A percentile compares a stretch with the other conserved stretches of the same genome.
Conservation (phyloP, 805 yeast species). For the Lipomyces sp. region DNA sequence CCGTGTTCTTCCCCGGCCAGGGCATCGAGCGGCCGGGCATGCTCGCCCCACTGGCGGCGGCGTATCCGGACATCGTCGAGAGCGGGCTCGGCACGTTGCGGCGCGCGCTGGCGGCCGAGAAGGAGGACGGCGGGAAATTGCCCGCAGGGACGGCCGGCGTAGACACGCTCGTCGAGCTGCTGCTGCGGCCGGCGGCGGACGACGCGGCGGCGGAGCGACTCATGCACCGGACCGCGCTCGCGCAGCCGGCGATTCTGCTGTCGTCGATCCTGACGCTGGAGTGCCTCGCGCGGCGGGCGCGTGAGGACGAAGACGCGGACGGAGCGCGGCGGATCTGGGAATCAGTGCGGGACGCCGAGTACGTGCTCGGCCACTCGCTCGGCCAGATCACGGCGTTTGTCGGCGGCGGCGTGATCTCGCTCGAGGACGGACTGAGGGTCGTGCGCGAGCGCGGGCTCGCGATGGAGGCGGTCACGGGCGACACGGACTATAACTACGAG, state of each 20-base stretch:
- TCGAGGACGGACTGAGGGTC: slow-evolving; percentile 16
- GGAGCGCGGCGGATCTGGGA: not conserved
- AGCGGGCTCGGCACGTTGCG: slow-evolving; percentile 1
- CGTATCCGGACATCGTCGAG: slow-evolving; percentile 3
- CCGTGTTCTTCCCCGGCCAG: slow-evolving; percentile 12
- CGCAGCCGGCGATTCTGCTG: slow-evolving; percentile 23
- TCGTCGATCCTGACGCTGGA: slow-evolving; percentile 8
- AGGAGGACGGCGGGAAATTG: too few species aligned
- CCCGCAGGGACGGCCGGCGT: not conserved
- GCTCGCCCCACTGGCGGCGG: slow-evolving; percentile 5
- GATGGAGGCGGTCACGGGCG: slow-evolving; percentile 19
- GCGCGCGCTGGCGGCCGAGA: not conserved
- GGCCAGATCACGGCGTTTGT: slow-evolving; percentile 26
- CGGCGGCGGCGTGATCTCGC: slow-evolving; percentile 20
- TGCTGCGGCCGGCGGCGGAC: not conserved
- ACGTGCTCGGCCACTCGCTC: slow-evolving; percentile 23
- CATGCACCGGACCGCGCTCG: slow-evolving; percentile 18
- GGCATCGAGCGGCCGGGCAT: slow-evolving; percentile 15
- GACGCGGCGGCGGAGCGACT: not conserved
- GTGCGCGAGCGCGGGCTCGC: slow-evolving; percentile 20
- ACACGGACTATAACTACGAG: not conserved
- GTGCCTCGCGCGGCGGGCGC: not conserved
- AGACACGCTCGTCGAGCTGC: not conserved
- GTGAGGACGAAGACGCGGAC: not conserved
- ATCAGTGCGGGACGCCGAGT: not conserved